These are phyloP conservation scores for Cutaneotrichosporon cavernicola DNA, from an alignment of 1,284 basidiomycete genomes.

Conservation along the genomic window DNA sequence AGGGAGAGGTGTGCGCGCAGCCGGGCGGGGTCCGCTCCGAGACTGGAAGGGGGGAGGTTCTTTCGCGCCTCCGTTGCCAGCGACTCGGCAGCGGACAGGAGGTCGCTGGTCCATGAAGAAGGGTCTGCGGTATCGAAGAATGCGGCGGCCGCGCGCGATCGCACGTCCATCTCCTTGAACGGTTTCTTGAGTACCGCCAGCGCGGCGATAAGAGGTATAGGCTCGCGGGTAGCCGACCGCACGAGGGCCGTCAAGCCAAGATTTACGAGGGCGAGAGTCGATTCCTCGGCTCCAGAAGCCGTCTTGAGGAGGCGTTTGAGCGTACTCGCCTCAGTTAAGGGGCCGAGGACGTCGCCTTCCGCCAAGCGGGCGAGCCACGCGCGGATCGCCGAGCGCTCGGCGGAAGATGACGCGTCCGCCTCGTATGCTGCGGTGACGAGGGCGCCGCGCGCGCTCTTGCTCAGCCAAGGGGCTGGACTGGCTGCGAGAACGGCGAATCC, in stretches of 20 bases:
- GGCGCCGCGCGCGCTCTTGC: constrained; percentile 18
- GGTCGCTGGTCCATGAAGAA: background rate
- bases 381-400: constrained; percentile 17
- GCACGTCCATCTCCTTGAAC: constrained; percentile 14
- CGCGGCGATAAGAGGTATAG: background rate
- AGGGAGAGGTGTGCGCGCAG: constrained; percentile 13
- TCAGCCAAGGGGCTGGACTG: constrained; percentile 22
- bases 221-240: background rate
- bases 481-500: constrained; percentile 23
- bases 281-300: background rate
- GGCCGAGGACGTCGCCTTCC: constrained; percentile 21
- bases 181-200: constrained; percentile 9
- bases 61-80: constrained; percentile 16
- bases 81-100: constrained; percentile 7
- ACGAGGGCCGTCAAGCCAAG: constrained; percentile 12
- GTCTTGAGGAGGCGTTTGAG: constrained; percentile 20
- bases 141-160: constrained; percentile 8
- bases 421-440: constrained; percentile 26
- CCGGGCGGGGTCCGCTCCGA: background rate
- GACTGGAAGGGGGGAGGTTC: constrained; percentile 8
- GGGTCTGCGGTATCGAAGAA: constrained; percentile 7
- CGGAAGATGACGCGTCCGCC: constrained; percentile 8
- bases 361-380: constrained; percentile 27
- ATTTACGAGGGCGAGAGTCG: constrained; percentile 14
- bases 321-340: constrained; percentile 15